Conservation (phyloP, 441 rosid genomes). For the Gossypium schwendimanii region DNA sequence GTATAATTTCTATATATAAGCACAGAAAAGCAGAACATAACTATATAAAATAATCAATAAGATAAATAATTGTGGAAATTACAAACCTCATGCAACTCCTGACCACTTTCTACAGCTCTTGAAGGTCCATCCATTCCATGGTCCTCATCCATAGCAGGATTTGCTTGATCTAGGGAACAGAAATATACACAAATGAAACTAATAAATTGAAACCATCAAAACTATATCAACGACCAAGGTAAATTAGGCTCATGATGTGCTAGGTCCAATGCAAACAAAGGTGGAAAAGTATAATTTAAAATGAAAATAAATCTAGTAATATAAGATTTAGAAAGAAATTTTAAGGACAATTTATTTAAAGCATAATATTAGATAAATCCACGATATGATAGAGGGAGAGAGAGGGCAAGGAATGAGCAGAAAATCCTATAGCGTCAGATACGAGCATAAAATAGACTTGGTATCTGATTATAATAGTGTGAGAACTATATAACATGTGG, state of each 20-base stretch:
- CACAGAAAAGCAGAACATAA: neutral
- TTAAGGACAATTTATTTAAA: neutral
- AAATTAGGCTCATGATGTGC: neutral
- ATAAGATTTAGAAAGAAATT: neutral
- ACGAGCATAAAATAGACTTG: neutral
- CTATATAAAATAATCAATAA: neutral
- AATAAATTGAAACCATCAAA: constrained; percentile 6
- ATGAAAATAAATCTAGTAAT: neutral
- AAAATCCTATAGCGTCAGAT: neutral
- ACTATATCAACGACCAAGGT: neutral
- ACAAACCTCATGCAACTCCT: constrained; percentile 34
- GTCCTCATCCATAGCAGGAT: constrained; percentile 20
- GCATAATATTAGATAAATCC: constrained; percentile 3
- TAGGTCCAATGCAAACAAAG: constrained; percentile 11
- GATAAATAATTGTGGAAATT: neutral
- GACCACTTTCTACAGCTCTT: constrained; percentile 15
- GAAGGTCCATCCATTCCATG: constrained; percentile 16
- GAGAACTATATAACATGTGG: too few species aligned
- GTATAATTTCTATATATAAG: neutral
- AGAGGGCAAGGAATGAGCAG: neutral
- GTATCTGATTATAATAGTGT: too few species aligned
- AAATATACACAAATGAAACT: neutral
- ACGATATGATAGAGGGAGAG: too few species aligned
- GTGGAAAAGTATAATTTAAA: neutral
- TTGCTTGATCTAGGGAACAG: constrained; percentile 26